Evolutionary conservation across 352 stramenopile species (phyloP), one percentile per base, ranked within the genome.

Genomic region (Phytophthora melonis): DNA sequence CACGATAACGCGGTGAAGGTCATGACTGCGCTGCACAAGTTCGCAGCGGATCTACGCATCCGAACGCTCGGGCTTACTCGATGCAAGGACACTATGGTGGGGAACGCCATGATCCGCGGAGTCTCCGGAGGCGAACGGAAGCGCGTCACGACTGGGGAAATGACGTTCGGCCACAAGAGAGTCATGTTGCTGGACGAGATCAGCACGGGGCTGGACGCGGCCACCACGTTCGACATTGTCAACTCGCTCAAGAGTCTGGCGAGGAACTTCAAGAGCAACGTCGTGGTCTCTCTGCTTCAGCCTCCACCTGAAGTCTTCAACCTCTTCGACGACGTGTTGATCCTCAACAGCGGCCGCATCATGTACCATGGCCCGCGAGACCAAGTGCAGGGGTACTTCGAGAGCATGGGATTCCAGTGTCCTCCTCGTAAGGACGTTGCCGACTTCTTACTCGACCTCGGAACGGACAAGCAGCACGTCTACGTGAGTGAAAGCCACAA

Each of bases 271-370:
- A 74, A 79, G 19, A 63, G 59, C 49, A 90, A 82, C 10, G 52
- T 82, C 13, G 82, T 94, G n/a, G 74, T 97, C 18, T 90, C 89
- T 8, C 73, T 98, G 19, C 70, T 97, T 18, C 81, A 98, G 76
- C 94, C 94, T n/a, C 81, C 94, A 25, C 95, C 95, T 4, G 94
- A 98, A 74, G 93, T 97, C 18, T 97, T 97, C 47, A 84, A 85
- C n/a, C 76, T 98, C 16, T 98, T 99, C 74, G 96, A 99, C 76
- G 89, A 98, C 58, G 72, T 98, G 1, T 88, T 98, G 23, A 62
- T 99, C 21, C 66, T 99, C 32, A 90, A 93, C 70, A 81, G 94
- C 49, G 94, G 95, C 21, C 69, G 82, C 32, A 81, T 98, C 27
- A 90, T 98, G 58, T 99, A 91, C 68, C 77, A 72, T 49, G 80